Conservation (phyloP, 805 yeast genomes). For the Kluyveromyces dobzhanskii region DNA sequence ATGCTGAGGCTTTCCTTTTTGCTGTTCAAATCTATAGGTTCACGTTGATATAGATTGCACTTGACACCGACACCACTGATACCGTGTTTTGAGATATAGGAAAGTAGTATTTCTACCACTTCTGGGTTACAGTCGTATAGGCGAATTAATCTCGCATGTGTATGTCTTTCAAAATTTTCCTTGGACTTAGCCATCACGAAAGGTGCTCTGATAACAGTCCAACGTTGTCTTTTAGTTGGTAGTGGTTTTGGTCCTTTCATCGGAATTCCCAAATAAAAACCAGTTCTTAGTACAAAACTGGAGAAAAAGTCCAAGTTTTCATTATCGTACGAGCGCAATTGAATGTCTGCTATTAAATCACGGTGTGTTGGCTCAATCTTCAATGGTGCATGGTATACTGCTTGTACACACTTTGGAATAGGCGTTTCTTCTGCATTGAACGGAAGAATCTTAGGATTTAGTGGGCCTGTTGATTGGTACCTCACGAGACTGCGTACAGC, state of each 20-base stretch:
- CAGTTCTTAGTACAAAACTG: conserved; percentile 85
- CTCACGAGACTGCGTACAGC: conserved; percentile 6
- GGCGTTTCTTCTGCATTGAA: conserved; percentile 35
- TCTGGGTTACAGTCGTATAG: conserved; percentile 85
- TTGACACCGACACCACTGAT: conserved; percentile 78
- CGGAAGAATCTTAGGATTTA: conserved; percentile 1
- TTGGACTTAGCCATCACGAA: conserved; percentile 91
- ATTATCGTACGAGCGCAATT: conserved; percentile 62
- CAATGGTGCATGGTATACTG: conserved; percentile 74
- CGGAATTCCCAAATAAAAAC: conserved; percentile 84
- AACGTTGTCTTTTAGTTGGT: conserved; percentile 68
- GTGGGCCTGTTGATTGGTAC: conserved; percentile 10
- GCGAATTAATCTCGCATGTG: conserved; percentile 63
- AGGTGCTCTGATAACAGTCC: conserved; percentile 91
- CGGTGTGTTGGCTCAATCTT: conserved; percentile 60
- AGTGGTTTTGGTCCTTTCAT: conserved; percentile 62
- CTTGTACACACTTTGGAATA: conserved; percentile 75
- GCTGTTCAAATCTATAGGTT: conserved; percentile 36
- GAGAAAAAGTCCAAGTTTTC: conserved; percentile 65
- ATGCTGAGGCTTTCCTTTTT: conserved; percentile 28
- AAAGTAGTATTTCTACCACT: conserved; percentile 71
- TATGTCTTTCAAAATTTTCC: conserved; percentile 86
- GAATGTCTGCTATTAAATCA: conserved; percentile 68
- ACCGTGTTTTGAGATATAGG: conserved; percentile 68
- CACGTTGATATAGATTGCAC: conserved; percentile 54